phyloP scores from a whole-genome alignment of 2,329 filamentous ascomycete genomes.

The Teratosphaeria epicoccoides region DNA sequence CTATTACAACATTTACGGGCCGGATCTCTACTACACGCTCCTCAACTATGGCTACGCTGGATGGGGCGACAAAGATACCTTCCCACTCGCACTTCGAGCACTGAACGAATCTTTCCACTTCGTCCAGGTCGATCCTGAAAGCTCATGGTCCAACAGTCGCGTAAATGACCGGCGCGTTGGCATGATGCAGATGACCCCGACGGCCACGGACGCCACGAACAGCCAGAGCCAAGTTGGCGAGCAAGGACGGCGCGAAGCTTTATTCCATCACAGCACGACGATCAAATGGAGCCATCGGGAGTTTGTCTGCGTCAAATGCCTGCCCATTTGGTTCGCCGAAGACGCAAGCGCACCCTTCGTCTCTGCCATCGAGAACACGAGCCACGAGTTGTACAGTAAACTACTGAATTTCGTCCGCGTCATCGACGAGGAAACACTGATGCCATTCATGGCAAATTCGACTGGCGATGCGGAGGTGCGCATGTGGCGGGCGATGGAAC shows the following conservation, averaged over 20 bases:
- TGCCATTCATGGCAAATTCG: not conserved
- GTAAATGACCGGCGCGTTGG: slow-evolving; percentile 4
- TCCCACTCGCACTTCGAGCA: slow-evolving; percentile 35
- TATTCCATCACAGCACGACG: slow-evolving; percentile 5
- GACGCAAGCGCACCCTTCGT: not conserved
- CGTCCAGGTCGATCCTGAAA: slow-evolving; percentile 18
- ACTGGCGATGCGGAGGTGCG: slow-evolving; percentile 1
- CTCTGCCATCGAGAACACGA: slow-evolving; percentile 1
- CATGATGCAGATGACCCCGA: slow-evolving; percentile 5
- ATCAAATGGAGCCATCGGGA: slow-evolving; percentile 6
- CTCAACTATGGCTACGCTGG: slow-evolving; percentile 38
- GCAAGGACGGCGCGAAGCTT: not conserved
- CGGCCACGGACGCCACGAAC: not conserved
- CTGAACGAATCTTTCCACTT: slow-evolving; percentile 32
- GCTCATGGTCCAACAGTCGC: slow-evolving; percentile 7
- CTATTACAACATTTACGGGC: slow-evolving; percentile 42
- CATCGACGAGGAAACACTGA: slow-evolving; percentile 1
- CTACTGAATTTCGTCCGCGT: slow-evolving; percentile 1
- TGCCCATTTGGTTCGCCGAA: slow-evolving; percentile 4
- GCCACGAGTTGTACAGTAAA: not conserved
- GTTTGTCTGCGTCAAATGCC: slow-evolving; percentile 4
- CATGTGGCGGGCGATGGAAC: slow-evolving; percentile 4
- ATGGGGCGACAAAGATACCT: slow-evolving; percentile 44
- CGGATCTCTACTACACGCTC: slow-evolving; percentile 35
- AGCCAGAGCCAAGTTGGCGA: not conserved